Evolutionary conservation across 2,329 filamentous ascomycete genomes (phyloP), one percentile per base, ranked within the genome.

Genomic region (Colletotrichum eleusines): DNA sequence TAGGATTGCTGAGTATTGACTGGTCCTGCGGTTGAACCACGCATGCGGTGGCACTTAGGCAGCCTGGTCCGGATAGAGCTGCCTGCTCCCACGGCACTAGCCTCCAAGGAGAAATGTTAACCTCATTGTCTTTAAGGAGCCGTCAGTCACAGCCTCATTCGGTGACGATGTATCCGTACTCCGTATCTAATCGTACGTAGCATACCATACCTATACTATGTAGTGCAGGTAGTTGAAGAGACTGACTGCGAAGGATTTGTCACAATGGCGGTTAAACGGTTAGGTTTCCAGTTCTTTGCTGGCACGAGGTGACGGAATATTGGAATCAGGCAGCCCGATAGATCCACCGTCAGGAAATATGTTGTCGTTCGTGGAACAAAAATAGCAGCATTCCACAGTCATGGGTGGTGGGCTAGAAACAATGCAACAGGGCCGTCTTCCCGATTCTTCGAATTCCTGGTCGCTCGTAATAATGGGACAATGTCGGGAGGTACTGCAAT

Each of bases 391-490:
- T 28, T 38, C 48, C 55, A 31, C 26, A 40, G 26, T 63, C 23
- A 33, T 40, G 28, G 63, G 63, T 48, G 40, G 33, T 33, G 55
- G 3, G 40, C 40, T 42, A 28, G 48, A 53, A 62, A 66, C 14
- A 55, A 54, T 67, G 58, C 64, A 42, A 46, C 46, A 33, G 14
- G 61, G 26, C 58, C 58, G 48, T 44, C 46, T 55, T 58, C 64
- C 64, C 53, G n/a, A 59, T 59, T 71, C 53, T 71, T 63, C 33
- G n/a, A 58, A 71, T 40, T 59, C 46, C 40, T 68, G 53, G 69
- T 44, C 38, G 53, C 69, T 71, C 69, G 65, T 69, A 69, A 71
- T 71, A 59, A 67, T 46, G 63, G 63, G 28, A 33, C 63, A 11
- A 20, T 31, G n/a, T 33, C 33, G 35, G 16, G 33, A 14, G 33